Evolutionary conservation across 1,284 basidiomycete genomes (phyloP).

Genomic region (Irpex rosettiformis): DNA sequence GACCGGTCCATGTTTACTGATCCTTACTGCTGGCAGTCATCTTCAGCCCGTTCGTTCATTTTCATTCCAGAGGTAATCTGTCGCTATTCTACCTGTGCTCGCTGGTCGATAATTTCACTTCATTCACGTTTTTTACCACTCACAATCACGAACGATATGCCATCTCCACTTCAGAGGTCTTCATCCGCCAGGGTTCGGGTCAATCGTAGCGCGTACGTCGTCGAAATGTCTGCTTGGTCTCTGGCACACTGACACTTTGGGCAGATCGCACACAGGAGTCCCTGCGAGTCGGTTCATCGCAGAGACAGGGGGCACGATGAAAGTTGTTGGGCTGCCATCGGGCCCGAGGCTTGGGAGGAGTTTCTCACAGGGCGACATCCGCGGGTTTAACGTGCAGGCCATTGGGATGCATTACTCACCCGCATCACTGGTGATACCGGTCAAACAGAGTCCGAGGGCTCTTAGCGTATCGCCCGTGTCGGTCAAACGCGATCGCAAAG

Average conservation of each 20-base stretch:
- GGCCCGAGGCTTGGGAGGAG: background rate
- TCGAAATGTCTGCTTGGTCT: background rate
- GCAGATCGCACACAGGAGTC: background rate
- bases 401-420: background rate
- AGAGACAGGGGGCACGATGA: background rate
- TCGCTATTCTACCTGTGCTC: background rate
- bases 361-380: background rate
- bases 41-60: background rate
- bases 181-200: background rate
- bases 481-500: background rate
- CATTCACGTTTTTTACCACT: background rate
- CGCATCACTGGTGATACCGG: background rate
- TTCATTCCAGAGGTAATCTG: background rate
- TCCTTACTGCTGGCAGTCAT: constrained; percentile 4
- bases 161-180: background rate
- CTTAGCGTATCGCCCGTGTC: background rate
- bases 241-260: background rate
- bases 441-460: background rate
- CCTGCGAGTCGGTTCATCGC: background rate
- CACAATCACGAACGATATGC: too few species aligned
- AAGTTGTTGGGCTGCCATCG: background rate
- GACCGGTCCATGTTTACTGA: background rate
- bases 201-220: background rate
- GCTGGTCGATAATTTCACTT: background rate
- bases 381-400: background rate